Conservation (phyloP, 2,329 filamentous ascomycete species). For the Simplicillium aogashimaense region DNA sequence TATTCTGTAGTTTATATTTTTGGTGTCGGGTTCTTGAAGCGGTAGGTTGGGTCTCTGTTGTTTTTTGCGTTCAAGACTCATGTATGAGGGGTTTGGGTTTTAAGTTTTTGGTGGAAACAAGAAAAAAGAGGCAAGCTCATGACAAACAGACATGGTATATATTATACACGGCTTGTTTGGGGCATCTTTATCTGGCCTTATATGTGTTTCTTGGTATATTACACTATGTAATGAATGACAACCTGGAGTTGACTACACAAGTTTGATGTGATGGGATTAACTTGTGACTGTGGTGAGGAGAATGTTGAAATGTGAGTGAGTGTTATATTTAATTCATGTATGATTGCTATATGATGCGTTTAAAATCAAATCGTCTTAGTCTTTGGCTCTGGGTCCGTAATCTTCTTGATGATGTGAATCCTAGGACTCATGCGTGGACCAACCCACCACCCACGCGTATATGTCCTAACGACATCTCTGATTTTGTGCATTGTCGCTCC, state of each 20-base stretch:
- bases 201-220: background rate
- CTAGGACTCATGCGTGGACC: conserved; percentile 51
- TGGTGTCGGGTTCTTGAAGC: conserved; percentile 1
- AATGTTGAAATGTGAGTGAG: too few species aligned
- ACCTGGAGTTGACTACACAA: too few species aligned
- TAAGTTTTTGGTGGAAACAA: conserved; percentile 1
- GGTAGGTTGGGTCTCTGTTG: too few species aligned
- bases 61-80: too few species aligned
- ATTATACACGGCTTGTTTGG: background rate
- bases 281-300: too few species aligned
- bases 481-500: conserved; percentile 28
- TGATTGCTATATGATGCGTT: too few species aligned
- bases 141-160: conserved; percentile 2
- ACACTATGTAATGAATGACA: too few species aligned
- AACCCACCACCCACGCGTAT: conserved; percentile 54
- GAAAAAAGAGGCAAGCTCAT: background rate
- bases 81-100: too few species aligned
- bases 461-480: conserved; percentile 28
- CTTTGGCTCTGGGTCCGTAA: too few species aligned
- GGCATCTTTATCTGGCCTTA: background rate
- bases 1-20: background rate
- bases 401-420: conserved; percentile 33
- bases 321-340: too few species aligned
- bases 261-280: too few species aligned
- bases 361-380: too few species aligned